Evolutionary conservation across 2,329 filamentous ascomycete species (phyloP).

Genomic region (Penicillium sp.): DNA sequence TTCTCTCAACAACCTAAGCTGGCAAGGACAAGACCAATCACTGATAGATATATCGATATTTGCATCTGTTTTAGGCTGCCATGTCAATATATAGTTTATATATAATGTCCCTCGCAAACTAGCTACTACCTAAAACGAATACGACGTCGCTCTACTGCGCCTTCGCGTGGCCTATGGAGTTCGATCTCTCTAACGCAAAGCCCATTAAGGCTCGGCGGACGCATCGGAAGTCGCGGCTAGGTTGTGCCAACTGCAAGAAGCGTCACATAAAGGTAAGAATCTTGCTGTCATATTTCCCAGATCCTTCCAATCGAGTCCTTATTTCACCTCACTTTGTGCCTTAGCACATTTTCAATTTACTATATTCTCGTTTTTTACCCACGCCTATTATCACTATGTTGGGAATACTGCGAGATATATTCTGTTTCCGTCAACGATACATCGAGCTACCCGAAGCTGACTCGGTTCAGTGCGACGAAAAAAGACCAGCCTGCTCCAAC

Average conservation of each 20-base stretch:
- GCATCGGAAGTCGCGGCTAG: neutral
- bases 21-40: too few relatives aligned
- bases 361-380: neutral
- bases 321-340: neutral
- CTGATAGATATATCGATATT: too few relatives aligned
- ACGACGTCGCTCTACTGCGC: neutral
- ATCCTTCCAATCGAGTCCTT: neutral
- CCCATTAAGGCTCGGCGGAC: neutral
- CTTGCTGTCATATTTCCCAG: neutral
- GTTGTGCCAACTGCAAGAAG: neutral
- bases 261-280: neutral
- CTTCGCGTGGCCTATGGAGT: neutral
- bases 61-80: too few relatives aligned
- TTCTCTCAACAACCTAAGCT: too few relatives aligned
- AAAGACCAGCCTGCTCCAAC: neutral
- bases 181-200: neutral
- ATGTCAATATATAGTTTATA: neutral
- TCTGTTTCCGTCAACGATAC: neutral
- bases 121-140: neutral
- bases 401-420: neutral
- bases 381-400: neutral
- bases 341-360: neutral
- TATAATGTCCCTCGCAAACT: neutral
- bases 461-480: neutral
- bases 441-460: neutral